Base-by-base conservation (phyloP, 2,329 filamentous ascomycete genomes). In the Pseudovirgaria hyperparasitica region DNA sequence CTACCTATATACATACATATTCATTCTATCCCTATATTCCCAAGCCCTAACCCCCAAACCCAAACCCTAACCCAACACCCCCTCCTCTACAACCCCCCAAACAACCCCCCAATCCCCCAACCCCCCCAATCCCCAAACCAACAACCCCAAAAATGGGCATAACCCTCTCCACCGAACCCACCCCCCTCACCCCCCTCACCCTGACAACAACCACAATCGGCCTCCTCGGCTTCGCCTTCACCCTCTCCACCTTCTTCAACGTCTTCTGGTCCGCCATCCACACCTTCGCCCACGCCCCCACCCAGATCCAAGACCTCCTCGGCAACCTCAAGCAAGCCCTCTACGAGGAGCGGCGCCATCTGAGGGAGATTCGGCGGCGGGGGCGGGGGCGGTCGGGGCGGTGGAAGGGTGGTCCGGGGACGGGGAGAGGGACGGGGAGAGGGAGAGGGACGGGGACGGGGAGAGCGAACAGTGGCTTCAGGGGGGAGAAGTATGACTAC, bases 141-240 rank as follows among this genome's bases (percentile, higher is more conserved):
- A n/a, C n/a, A n/a, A n/a, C n/a, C n/a, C n/a, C n/a, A n/a, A n/a
- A n/a, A n/a, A 46, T 44, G 40, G 37, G 41, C 11, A 27, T 39
- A 9, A 39, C 35, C 9, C 36, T 43, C 20, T 29, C 31, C 6
- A 29, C 12, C 19, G 15, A 53, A 9, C 35, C 38, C 8, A 37
- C 38, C 3, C 23, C 27, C 6, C 42, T 52, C 14, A 37, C 50
- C 3, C 52, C 55, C 3, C 34, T 59, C 16, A 50, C 48, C 9
- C 25, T 59, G 13, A 41, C 46, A 16, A 48, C 42, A 14, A 50
- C 38, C 17, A 40, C 52, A 17, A 54, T 59, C 16, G 57, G 57
- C 25, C 52, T 60, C 32, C 42, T 60, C 16, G 52, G 48, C 19
- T 60, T 60, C 26, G 51, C 50, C 17, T 58, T 60, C 41, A 62